These are phyloP conservation scores for Astragalus membranaceus DNA, from an alignment of 306 rosid species.

Conservation along the genomic window DNA sequence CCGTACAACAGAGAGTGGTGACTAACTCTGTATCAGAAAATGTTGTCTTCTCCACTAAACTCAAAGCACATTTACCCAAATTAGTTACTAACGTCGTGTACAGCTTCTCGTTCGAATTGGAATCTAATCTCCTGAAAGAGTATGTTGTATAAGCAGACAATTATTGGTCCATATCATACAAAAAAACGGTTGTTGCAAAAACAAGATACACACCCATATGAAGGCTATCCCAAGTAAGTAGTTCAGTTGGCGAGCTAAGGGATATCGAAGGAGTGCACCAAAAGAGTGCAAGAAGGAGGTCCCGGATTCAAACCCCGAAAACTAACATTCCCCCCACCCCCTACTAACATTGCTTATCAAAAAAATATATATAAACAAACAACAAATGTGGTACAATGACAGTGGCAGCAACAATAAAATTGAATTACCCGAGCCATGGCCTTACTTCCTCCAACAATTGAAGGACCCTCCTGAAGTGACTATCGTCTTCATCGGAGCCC, in stretches of 20 bases:
- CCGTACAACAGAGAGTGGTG: slow-evolving; percentile 27
- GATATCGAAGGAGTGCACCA: no score
- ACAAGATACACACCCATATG: neutral
- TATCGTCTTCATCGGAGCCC: slow-evolving; percentile 38
- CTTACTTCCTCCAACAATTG: slow-evolving; percentile 60
- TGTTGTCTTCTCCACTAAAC: slow-evolving; percentile 39
- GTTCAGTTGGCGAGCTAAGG: no score
- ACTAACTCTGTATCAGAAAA: slow-evolving; percentile 29
- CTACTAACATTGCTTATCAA: no score
- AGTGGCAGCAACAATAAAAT: neutral
- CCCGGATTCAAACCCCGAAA: no score
- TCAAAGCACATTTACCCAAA: slow-evolving; percentile 51
- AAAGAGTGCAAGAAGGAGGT: no score
- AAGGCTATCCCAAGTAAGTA: neutral
- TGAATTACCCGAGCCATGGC: slow-evolving; percentile 62
- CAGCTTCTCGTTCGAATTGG: slow-evolving; percentile 48
- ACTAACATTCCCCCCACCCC: no score
- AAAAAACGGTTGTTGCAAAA: neutral
- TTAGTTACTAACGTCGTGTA: slow-evolving; percentile 43
- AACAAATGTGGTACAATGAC: neutral
- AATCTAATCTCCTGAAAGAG: slow-evolving; percentile 57
- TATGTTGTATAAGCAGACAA: neutral
- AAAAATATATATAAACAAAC: neutral
- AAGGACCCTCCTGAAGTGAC: slow-evolving; percentile 39
- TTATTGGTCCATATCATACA: neutral